A percentile compares a stretch with the other conserved stretches of the same genome.
Evolutionary conservation across 1,284 basidiomycete genomes (phyloP).

Genomic region (Violaceomyces palustris): DNA sequence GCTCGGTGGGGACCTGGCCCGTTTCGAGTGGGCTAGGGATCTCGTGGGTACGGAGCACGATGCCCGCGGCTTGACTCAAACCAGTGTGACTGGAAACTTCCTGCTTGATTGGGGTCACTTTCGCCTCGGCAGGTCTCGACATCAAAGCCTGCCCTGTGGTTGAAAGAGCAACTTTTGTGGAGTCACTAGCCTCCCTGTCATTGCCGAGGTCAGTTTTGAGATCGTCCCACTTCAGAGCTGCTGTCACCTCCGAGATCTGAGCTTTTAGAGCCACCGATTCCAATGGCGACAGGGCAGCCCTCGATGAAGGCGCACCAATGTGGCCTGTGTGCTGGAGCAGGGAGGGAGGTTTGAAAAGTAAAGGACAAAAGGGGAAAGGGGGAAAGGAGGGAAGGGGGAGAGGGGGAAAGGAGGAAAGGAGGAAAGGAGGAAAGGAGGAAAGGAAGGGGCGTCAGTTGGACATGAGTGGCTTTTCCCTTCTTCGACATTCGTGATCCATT

Average conservation of each 20-base stretch:
- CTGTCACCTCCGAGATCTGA: constrained; percentile 13
- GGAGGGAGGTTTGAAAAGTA: too few species aligned
- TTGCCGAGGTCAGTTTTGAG: neutral
- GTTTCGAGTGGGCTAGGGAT: too few species aligned
- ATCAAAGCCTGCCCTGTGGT: too few species aligned
- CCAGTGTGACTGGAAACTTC: neutral
- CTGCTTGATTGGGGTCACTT: constrained; percentile 4
- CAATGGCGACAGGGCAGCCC: neutral
- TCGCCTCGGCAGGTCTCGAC: neutral
- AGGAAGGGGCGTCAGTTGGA: too few species aligned
- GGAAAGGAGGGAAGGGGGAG: too few species aligned
- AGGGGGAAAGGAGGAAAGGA: too few species aligned
- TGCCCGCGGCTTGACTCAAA: constrained; percentile 4
- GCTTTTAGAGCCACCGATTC: constrained; percentile 2
- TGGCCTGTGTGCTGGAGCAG: constrained; percentile 9
- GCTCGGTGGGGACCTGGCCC: too few species aligned
- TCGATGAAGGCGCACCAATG: constrained; percentile 8
- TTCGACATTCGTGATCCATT: neutral
- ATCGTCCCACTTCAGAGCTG: constrained; percentile 7
- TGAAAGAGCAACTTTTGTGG: constrained; percentile 7
- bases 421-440: too few species aligned
- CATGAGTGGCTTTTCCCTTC: neutral
- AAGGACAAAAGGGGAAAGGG: neutral
- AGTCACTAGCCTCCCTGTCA: constrained; percentile 12
- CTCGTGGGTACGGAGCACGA: neutral